These are phyloP conservation scores for Trebouxia sp. DNA, from an alignment of 139 green algal species.

Conservation along the genomic window DNA sequence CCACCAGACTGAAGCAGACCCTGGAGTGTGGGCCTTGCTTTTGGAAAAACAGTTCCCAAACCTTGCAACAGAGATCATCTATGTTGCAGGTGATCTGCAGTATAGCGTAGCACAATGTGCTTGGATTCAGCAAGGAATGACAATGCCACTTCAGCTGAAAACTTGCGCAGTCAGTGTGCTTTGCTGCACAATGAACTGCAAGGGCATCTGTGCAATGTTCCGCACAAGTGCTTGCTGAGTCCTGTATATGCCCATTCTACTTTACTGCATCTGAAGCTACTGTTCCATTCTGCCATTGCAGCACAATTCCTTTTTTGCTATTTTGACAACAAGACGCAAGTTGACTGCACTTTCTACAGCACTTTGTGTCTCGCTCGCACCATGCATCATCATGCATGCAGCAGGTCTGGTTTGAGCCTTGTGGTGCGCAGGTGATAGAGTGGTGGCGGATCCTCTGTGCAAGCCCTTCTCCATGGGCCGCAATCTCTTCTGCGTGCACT, in stretches of 20 bases:
- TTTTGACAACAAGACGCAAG: neutral
- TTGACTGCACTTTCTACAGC: neutral
- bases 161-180: neutral
- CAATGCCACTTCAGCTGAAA: neutral
- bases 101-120: neutral
- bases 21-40: conserved; percentile 94
- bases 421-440: conserved; percentile 72
- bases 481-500: conserved; percentile 99
- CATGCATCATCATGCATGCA: neutral
- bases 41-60: conserved; percentile 78
- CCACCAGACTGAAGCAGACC: conserved; percentile 98
- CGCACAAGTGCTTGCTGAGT: no score
- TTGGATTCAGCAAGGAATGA: no score
- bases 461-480: conserved; percentile 99
- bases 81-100: conserved; percentile 55
- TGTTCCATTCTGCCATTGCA: neutral
- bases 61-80: conserved; percentile 83
- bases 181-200: neutral
- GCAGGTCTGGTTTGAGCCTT: neutral
- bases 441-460: conserved; percentile 94
- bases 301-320: neutral
- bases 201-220: no score
- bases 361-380: neutral
- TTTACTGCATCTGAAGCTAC: neutral
- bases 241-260: no score